Conservation (phyloP, 169 alveolate genomes). For the Eimeria brunetti region DNA sequence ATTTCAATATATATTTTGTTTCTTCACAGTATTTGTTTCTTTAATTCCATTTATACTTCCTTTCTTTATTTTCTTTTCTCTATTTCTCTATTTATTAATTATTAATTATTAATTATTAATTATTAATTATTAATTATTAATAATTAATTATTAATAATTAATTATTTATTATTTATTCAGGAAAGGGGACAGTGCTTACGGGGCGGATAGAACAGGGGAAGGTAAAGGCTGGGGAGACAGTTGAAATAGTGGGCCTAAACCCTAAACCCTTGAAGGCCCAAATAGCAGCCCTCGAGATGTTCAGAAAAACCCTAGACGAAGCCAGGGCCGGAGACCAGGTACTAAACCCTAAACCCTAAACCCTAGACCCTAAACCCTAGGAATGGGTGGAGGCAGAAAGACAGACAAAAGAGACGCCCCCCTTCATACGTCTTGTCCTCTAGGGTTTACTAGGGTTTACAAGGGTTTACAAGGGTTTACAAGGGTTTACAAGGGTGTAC, state of each 20-base stretch:
- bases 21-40: background rate
- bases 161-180: background rate
- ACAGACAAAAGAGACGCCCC: too few relatives aligned
- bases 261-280: conserved; percentile 70
- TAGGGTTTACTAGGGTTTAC: too few relatives aligned
- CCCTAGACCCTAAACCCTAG: too few relatives aligned
- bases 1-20: too few relatives aligned
- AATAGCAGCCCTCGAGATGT: conserved; percentile 94
- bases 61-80: background rate
- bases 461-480: too few relatives aligned
- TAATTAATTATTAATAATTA: too few relatives aligned
- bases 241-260: conserved; percentile 90
- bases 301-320: conserved; percentile 93
- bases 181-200: conserved; percentile 91
- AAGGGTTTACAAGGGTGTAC: too few relatives aligned
- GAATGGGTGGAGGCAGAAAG: too few relatives aligned
- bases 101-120: too few relatives aligned
- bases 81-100: too few relatives aligned
- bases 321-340: conserved; percentile 97
- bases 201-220: conserved; percentile 97
- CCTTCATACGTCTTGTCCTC: too few relatives aligned
- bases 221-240: conserved; percentile 92
- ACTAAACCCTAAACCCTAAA: conserved; percentile 8
- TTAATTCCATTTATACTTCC: background rate
- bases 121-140: too few relatives aligned